Evolutionary conservation across 2,329 filamentous ascomycete species (phyloP), one percentile per base, ranked within the genome.

Genomic region (Dothistroma septosporum): DNA sequence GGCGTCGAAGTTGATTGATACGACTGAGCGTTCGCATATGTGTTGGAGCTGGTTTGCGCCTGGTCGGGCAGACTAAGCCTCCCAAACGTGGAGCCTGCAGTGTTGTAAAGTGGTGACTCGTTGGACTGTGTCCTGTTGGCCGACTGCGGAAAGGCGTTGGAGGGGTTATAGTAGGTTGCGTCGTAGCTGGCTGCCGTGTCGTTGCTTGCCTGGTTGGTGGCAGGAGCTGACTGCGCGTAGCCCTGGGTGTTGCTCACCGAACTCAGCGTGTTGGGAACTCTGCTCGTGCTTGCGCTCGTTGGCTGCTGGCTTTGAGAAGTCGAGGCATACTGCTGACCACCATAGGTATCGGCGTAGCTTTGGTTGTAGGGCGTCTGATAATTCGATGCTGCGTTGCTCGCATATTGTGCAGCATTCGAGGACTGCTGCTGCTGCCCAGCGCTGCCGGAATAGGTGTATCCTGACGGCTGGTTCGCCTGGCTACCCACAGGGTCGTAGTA

Each of bases 401-500:
- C 56, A 52, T 64, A 68, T 47, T 64, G 64, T 28, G 50, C 31
- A 14, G 59, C 32, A 24, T 50, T 64, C 37, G 58, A 57, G 14
- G 63, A 54, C 22, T 52, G 53, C 50, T 60, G 54, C 11, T 55
- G 57, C 41, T 65, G 60, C 24, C 60, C 49, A 28, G 61, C 53
- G 50, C 65, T 59, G 31, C 60, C 49, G 22, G 61, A 60, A 50
- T 69, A 65, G 21, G 58, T 64, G 44, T 70, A 67, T 24, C 61
- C 59, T 41, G 65, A 62, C 24, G 65, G 49, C n/a, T 61, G 59
- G 55, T 70, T 69, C 12, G 69, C 59, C 59, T 72, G 70, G 50
- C 71, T 73, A 11, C 70, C 70, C 7, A 68, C 69, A 4, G 72
- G 68, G 50, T 72, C 70, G 62, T 74, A 73, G 64, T 69, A 72